Conservation (phyloP, 176 grass and related monocot genomes). For the Oryza rufipogon region DNA sequence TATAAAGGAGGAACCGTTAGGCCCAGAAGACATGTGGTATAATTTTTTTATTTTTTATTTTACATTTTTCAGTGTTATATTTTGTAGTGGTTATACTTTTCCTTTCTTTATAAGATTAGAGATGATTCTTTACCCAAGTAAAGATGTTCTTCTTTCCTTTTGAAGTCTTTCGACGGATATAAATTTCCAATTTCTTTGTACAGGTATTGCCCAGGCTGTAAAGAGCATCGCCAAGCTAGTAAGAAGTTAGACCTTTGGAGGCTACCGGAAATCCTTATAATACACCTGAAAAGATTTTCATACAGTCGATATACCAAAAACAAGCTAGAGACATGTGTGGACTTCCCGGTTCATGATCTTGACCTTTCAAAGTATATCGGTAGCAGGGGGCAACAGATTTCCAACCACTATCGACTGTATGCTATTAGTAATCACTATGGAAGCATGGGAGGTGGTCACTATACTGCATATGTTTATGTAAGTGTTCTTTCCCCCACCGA, state of each 20-base stretch:
- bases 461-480: conserved; percentile 89
- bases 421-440: conserved; percentile 95
- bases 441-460: conserved; percentile 92
- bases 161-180: not conserved
- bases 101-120: conserved; percentile 2
- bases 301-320: conserved; percentile 86
- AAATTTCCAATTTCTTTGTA: conserved; percentile 19
- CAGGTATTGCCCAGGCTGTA: conserved; percentile 91
- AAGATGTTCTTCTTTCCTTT: not conserved
- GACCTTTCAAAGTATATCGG: conserved; percentile 79
- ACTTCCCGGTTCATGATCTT: conserved; percentile 85
- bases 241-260: conserved; percentile 98
- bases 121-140: not conserved
- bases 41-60: conserved; percentile 8
- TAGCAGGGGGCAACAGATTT: conserved; percentile 38
- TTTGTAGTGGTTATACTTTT: not conserved
- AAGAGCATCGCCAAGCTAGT: conserved; percentile 80
- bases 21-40: conserved; percentile 93
- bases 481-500: conserved; percentile 36
- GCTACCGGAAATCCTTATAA: conserved; percentile 90
- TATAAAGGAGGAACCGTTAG: conserved; percentile 87
- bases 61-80: not conserved
- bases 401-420: conserved; percentile 71
- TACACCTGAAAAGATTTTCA: conserved; percentile 93
- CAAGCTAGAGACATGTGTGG: conserved; percentile 90